Evolutionary conservation across 768 basidiomycete genomes (phyloP).

Genomic region (Boletellus ananas): DNA sequence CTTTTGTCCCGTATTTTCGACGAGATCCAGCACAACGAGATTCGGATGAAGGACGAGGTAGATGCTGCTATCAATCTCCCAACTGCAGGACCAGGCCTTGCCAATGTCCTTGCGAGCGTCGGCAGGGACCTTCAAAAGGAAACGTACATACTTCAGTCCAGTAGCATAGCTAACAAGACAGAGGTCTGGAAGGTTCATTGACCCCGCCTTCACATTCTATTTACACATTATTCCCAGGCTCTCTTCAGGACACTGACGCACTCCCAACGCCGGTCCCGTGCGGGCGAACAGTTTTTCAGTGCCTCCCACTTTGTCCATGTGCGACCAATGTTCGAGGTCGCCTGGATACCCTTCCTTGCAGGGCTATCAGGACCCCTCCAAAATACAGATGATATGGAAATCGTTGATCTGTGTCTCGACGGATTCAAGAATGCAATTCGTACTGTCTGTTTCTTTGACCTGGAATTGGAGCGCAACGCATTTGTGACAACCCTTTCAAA

Average conservation of each 20-base stretch:
- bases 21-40: conserved; percentile 89
- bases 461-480: conserved; percentile 97
- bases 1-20: conserved; percentile 76
- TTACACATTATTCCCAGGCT: conserved; percentile 47
- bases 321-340: conserved; percentile 98
- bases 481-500: conserved; percentile 96
- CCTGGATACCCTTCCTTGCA: conserved; percentile 97
- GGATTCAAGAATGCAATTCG: conserved; percentile 97
- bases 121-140: conserved; percentile 95
- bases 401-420: conserved; percentile 88
- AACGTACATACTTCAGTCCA: conserved; percentile 92
- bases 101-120: conserved; percentile 79
- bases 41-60: conserved; percentile 97
- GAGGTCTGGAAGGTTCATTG: conserved; percentile 52
- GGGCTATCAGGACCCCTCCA: conserved; percentile 93
- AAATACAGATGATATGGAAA: conserved; percentile 89
- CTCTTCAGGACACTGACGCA: conserved; percentile 91
- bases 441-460: conserved; percentile 94
- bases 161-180: conserved; percentile 94
- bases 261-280: conserved; percentile 79
- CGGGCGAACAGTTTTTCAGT: conserved; percentile 88
- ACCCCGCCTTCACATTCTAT: not conserved
- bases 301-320: conserved; percentile 97
- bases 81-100: conserved; percentile 63
- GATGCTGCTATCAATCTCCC: conserved; percentile 49